phyloP scores from a whole-genome alignment of 768 basidiomycete genomes.

The Lactarius hengduanensis region DNA sequence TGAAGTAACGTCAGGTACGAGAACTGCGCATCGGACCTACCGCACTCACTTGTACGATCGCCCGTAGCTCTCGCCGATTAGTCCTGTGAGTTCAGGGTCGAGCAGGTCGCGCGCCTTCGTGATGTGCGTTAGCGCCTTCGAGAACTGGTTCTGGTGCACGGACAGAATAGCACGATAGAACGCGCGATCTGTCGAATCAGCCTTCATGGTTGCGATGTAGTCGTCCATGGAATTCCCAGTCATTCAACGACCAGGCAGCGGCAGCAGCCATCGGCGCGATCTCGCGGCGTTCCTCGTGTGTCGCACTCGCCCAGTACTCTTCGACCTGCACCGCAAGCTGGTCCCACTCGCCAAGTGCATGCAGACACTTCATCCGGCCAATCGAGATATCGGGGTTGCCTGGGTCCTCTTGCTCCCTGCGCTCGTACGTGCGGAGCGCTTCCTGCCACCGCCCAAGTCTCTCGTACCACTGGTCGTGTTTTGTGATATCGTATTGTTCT shows the following conservation, averaged over 20 bases:
- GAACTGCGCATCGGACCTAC: background rate
- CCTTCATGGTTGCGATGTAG: slow-evolving; percentile 90
- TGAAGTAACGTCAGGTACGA: slow-evolving; percentile 36
- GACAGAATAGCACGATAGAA: slow-evolving; percentile 96
- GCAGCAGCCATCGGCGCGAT: slow-evolving; percentile 98
- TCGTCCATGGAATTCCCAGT: slow-evolving; percentile 99
- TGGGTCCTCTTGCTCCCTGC: slow-evolving; percentile 73
- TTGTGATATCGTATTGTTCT: slow-evolving; percentile 84
- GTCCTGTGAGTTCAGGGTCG: slow-evolving; percentile 85
- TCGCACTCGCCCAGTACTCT: slow-evolving; percentile 82
- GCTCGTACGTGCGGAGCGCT: slow-evolving; percentile 82
- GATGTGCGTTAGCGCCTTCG: slow-evolving; percentile 86
- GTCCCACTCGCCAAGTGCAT: slow-evolving; percentile 99
- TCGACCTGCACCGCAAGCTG: slow-evolving; percentile 81
- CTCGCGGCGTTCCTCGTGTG: slow-evolving; percentile 78
- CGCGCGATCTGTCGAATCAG: slow-evolving; percentile 88
- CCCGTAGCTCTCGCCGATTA: slow-evolving; percentile 96
- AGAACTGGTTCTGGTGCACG: slow-evolving; percentile 95
- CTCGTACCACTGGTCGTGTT: slow-evolving; percentile 99
- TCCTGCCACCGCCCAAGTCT: slow-evolving; percentile 96
- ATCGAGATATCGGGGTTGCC: slow-evolving; percentile 73
- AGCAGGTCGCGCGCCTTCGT: slow-evolving; percentile 89
- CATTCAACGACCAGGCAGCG: slow-evolving; percentile 93
- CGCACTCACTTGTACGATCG: slow-evolving; percentile 85
- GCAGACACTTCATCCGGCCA: slow-evolving; percentile 92